A percentile compares a stretch with the other conserved stretches of the same genome.
Evolutionary conservation across 1,284 basidiomycete genomes (phyloP).

Genomic region (Coniferiporia sulphurascens): DNA sequence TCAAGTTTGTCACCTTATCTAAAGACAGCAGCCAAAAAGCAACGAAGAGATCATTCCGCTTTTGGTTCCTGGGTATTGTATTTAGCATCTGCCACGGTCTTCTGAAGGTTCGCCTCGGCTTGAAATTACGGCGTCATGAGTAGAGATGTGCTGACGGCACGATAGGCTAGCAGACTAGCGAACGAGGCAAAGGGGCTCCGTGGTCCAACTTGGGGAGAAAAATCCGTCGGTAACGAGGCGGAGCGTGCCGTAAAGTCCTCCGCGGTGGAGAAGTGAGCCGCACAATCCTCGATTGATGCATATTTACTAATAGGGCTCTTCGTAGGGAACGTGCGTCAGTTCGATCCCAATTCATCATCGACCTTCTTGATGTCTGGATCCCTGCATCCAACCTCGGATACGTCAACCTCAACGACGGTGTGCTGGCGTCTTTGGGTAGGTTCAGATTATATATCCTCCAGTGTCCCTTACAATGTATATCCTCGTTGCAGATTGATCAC

Average conservation of each 20-base stretch:
- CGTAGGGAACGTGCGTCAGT: conserved; percentile 61
- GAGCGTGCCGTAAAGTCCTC: conserved; percentile 59
- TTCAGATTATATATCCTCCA: conserved; percentile 22
- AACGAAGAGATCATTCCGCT: conserved; percentile 72
- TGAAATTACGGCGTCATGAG: too few relatives aligned
- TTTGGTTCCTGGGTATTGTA: conserved; percentile 89
- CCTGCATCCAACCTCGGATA: conserved; percentile 83
- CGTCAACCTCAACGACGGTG: conserved; percentile 81
- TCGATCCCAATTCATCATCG: conserved; percentile 76
- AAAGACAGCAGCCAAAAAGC: conserved; percentile 65
- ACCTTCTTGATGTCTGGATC: conserved; percentile 82
- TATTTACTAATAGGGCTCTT: conserved; percentile 8
- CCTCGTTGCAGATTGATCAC: conserved; percentile 44
- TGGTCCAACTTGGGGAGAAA: conserved; percentile 46
- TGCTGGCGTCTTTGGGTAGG: conserved; percentile 78
- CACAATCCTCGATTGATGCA: background rate
- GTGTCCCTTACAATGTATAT: conserved; percentile 7
- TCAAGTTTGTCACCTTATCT: conserved; percentile 65
- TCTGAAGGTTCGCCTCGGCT: conserved; percentile 48
- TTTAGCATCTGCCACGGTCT: conserved; percentile 69
- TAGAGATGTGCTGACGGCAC: background rate
- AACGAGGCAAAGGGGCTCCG: conserved; percentile 53
- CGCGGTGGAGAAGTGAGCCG: conserved; percentile 51
- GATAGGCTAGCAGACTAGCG: conserved; percentile 53
- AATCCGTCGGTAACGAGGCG: conserved; percentile 62